A percentile compares a stretch with the other conserved stretches of the same genome.
These are phyloP conservation scores for Ormosia semicastrata DNA, from an alignment of 306 rosid species.

Conservation along the genomic window DNA sequence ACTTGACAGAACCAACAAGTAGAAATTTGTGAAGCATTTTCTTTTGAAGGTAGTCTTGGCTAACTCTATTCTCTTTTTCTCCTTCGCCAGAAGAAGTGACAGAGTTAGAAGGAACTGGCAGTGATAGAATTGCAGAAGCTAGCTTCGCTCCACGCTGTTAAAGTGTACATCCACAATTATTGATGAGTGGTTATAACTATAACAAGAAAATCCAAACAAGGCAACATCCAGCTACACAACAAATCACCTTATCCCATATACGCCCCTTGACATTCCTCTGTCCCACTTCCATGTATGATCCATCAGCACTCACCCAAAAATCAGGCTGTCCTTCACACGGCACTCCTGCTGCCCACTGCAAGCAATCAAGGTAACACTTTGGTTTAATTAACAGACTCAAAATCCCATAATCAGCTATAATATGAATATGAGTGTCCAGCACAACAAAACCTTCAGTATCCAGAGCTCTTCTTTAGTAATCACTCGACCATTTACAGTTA, in stretches of 20 bases:
- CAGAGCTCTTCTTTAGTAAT: constrained; percentile 56
- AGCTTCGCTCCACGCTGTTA: constrained; percentile 52
- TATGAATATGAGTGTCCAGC: neutral
- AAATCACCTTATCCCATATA: constrained; percentile 73
- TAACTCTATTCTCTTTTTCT: neutral
- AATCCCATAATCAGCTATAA: neutral
- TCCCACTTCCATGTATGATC: constrained; percentile 82
- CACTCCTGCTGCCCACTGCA: constrained; percentile 66
- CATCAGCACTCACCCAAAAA: constrained; percentile 72
- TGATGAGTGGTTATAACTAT: neutral
- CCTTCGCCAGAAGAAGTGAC: constrained; percentile 15
- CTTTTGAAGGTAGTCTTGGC: neutral
- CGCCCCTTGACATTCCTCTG: constrained; percentile 53
- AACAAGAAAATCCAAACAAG: constrained; percentile 16
- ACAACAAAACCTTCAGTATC: constrained; percentile 55
- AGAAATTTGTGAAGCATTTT: constrained; percentile 47
- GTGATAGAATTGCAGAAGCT: constrained; percentile 45
- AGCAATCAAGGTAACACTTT: constrained; percentile 13
- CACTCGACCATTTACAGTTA: constrained; percentile 55
- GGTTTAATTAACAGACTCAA: neutral
- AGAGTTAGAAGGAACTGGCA: constrained; percentile 57
- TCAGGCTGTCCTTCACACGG: constrained; percentile 66
- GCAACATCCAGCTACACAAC: constrained; percentile 8
- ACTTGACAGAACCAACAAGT: constrained; percentile 63
- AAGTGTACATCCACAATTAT: constrained; percentile 1